Conservation (phyloP, 2,329 filamentous ascomycete genomes). For the Neofusicoccum ribis region DNA sequence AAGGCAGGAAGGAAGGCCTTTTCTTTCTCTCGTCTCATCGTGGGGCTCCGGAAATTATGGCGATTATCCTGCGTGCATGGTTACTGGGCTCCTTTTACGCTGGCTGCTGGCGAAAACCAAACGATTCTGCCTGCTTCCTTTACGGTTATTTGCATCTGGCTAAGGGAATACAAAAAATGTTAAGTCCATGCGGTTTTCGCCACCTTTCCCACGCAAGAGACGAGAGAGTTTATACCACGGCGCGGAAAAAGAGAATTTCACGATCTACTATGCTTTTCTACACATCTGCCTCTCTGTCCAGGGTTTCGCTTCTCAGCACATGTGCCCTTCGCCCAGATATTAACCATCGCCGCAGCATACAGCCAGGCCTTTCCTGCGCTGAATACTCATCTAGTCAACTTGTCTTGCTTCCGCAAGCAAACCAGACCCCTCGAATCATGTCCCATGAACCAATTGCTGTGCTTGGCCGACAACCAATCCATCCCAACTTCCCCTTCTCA, state of each 20-base stretch:
- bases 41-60: constrained; percentile 16
- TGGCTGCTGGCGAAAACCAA: constrained; percentile 17
- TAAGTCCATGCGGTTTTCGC: constrained; percentile 20
- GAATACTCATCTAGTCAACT: too few relatives aligned
- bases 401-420: too few relatives aligned
- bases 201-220: not conserved
- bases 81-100: constrained; percentile 16
- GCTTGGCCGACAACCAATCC: too few relatives aligned
- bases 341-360: too few relatives aligned
- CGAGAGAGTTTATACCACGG: not conserved
- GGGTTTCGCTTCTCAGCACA: too few relatives aligned
- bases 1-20: constrained; percentile 11
- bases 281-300: too few relatives aligned
- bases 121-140: constrained; percentile 18
- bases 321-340: too few relatives aligned
- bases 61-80: constrained; percentile 20
- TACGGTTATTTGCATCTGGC: constrained; percentile 20
- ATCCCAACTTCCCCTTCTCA: too few relatives aligned
- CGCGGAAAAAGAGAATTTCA: not conserved
- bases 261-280: not conserved
- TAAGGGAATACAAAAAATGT: constrained; percentile 22
- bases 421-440: too few relatives aligned
- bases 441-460: too few relatives aligned
- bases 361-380: too few relatives aligned
- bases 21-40: constrained; percentile 6